Base-by-base conservation (phyloP, 345 rosid genomes). In the Streptanthus diversifolius region DNA sequence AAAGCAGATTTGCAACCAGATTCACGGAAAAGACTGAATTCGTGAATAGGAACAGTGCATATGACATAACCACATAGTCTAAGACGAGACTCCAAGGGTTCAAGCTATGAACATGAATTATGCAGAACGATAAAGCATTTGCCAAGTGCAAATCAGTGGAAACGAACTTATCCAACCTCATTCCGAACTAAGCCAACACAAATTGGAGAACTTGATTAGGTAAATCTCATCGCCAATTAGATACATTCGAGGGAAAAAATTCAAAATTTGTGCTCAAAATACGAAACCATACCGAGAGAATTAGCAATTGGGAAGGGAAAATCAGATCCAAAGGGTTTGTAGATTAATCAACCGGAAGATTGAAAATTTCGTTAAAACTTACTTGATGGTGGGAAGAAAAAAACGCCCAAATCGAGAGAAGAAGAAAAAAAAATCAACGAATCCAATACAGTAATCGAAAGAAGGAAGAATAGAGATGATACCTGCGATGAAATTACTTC, bases 271-370 rank as follows among this genome's bases (percentile, higher is more conserved):
- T 47, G 12, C 39, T 59, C 55, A 30, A 7, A 25, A 18, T 1
- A 36, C 29, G 60, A 56, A 65, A 40, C 60, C 30, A 21, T 0
- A 41, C 63, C 57, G 52, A 66, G 21, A 41, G 63, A 67, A 11
- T 25, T 45, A 73, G 53, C 5, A 44, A 44, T 5, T 49, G 68
- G 8, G 8, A 21, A 49, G 24, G 37, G 32, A 32, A 15, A 58
- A 8, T 32, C 69, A 68, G 79, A 75, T 75, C 73, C 73, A 41
- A 59, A 39, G 68, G 53, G 41, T 48, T 66, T 66, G 3, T 8
- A 29, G 37, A 51, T 47, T 3, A 75, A 75, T 52, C 33, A 22
- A 59, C 19, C 29, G 19, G 30, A 68, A 68, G 3, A 13, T 5
- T 9, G 56, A 29, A 25, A 69, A 25, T 40, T 68, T 61, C 41